These are phyloP conservation scores for Chimonanthus praecox DNA, from an alignment of 164 flowering plant genomes.

Conservation along the genomic window DNA sequence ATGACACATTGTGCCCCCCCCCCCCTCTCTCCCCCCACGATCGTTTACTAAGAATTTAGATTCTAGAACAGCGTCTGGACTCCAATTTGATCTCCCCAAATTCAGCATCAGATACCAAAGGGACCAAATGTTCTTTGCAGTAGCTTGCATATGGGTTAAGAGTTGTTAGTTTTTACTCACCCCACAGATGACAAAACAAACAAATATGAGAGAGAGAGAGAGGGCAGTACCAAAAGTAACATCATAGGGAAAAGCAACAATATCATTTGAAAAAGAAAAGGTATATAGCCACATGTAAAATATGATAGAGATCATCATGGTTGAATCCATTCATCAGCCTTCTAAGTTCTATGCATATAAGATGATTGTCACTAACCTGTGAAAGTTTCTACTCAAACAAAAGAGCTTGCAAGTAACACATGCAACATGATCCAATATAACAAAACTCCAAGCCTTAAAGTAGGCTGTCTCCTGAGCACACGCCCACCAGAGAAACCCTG, in stretches of 20 bases:
- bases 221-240: background rate
- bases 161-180: too few species aligned
- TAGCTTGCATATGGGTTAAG: background rate
- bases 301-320: background rate
- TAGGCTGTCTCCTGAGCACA: slow-evolving; percentile 89
- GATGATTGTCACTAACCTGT: slow-evolving; percentile 22
- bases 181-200: too few species aligned
- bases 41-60: too few species aligned
- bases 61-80: background rate
- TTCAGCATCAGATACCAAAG: background rate
- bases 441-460: slow-evolving; percentile 75
- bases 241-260: background rate
- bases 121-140: background rate
- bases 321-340: background rate
- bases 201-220: too few species aligned
- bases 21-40: too few species aligned
- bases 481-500: slow-evolving; percentile 99
- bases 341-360: background rate
- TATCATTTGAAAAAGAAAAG: background rate
- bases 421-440: slow-evolving; percentile 83
- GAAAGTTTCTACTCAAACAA: slow-evolving; percentile 39
- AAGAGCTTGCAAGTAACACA: slow-evolving; percentile 61
- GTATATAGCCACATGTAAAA: background rate
- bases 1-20: too few species aligned
- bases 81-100: background rate